Conservation (phyloP, 2,329 filamentous ascomycete genomes). For the Penicillium concentricum region DNA sequence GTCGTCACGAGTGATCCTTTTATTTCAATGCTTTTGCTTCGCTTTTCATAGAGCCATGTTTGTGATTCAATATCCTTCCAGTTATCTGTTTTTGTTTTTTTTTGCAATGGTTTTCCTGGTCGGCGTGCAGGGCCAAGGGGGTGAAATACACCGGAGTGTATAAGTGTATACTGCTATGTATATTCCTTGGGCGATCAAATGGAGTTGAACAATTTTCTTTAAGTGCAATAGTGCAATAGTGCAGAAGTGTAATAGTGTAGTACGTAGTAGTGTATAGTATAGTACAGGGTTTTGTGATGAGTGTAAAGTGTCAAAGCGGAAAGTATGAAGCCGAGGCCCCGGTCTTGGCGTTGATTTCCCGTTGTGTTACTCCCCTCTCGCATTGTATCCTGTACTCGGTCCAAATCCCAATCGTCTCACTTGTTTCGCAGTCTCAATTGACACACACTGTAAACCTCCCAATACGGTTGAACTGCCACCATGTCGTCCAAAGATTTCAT, state of each 20-base stretch:
- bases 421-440: background rate
- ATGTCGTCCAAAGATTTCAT: conserved; percentile 57
- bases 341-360: conserved; percentile 19
- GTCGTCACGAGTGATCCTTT: conserved; percentile 6
- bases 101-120: background rate
- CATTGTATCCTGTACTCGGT: background rate
- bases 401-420: background rate
- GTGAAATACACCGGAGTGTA: conserved; percentile 10
- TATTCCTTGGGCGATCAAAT: background rate
- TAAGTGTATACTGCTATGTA: conserved; percentile 13
- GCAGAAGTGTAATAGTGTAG: no score
- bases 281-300: background rate
- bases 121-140: conserved; percentile 8
- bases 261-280: background rate
- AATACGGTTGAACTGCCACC: conserved; percentile 7
- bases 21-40: conserved; percentile 1
- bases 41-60: conserved; percentile 10
- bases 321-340: conserved; percentile 18
- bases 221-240: background rate
- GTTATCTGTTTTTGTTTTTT: background rate
- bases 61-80: conserved; percentile 4
- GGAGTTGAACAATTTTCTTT: background rate
- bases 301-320: background rate
- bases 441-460: background rate
- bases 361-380: background rate